Base-by-base conservation (phyloP, 805 yeast genomes). In the Myxozyma melibiosi region DNA sequence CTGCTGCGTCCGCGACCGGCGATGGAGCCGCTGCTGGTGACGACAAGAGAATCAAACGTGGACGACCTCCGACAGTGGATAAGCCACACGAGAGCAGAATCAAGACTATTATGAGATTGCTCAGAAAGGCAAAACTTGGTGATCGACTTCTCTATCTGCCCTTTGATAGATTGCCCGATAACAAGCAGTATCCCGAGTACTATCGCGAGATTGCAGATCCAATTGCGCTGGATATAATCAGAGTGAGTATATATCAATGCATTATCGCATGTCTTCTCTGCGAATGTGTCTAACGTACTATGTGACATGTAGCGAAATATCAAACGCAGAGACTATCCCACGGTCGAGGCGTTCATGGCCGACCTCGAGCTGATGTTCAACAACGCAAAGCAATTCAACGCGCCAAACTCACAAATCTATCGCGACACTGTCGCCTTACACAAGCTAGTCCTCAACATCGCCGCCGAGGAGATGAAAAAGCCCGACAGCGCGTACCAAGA, bases 11-110 rank as follows among this genome's bases (percentile, higher is more conserved):
- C 4, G 30, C 40, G 8, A 22, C 50, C 1, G 50, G 50, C 3
- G 48, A 44, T 2, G 24, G 8, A 16, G 35, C 14, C 13, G 48
- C 39, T 7, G 40, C 67, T 62, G 48, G n/a, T n/a, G n/a, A 58
- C 65, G 24, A 76, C 72, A 66, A 65, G 43, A 68, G 89, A 65
- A 80, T 82, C 31, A 85, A 88, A 71, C 80, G 96, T 67, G 96
- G 96, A 18, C 80, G 96, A 66, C 96, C 97, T 4, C 96, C 96
- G 1, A 86, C 89, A 55, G 89, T 90, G 48, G 96, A 88, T 70
- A 86, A 84, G 68, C 96, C 96, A 4, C 91, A 86, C 71, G 97
- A 94, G 72, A 90, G 90, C 68, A 79, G 97, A 62, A 90, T 92
- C 72, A 91, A 92, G 71, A 84, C 89, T 64, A 84, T 94, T 37